phyloP scores from a whole-genome alignment of 768 basidiomycete genomes.

The Mycena filopes region DNA sequence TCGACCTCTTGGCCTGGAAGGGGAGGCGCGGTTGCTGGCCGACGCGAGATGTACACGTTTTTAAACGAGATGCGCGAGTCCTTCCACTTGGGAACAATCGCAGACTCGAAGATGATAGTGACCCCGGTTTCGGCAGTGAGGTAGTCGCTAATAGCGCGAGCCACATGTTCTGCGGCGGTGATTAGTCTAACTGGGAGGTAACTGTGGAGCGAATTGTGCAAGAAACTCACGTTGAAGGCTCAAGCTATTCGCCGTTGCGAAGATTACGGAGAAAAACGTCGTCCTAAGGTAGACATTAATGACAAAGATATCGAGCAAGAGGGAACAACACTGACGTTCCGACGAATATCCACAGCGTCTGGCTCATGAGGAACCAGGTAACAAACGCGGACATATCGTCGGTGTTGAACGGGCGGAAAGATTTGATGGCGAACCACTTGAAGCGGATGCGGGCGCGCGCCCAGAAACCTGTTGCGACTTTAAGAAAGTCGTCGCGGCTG shows the following conservation, averaged over 20 bases:
- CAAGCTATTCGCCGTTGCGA: slow-evolving; percentile 89
- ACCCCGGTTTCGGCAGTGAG: slow-evolving; percentile 94
- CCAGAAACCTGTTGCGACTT: slow-evolving; percentile 90
- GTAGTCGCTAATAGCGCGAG: slow-evolving; percentile 90
- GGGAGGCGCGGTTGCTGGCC: slow-evolving; percentile 54
- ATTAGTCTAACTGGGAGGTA: too few species aligned
- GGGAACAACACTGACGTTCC: slow-evolving; percentile 77
- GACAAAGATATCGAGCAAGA: background rate
- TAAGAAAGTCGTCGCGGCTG: slow-evolving; percentile 89
- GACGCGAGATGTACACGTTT: slow-evolving; percentile 93
- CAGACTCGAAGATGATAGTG: slow-evolving; percentile 95
- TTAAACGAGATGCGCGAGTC: slow-evolving; percentile 96
- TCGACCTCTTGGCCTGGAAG: slow-evolving; percentile 33
- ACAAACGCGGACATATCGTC: slow-evolving; percentile 98
- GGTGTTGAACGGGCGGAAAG: slow-evolving; percentile 93
- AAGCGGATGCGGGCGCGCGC: slow-evolving; percentile 90
- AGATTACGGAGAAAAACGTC: slow-evolving; percentile 94
- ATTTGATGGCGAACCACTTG: slow-evolving; percentile 96
- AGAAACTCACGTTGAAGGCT: slow-evolving; percentile 75
- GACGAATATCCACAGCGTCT: slow-evolving; percentile 94
- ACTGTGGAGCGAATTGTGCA: too few species aligned
- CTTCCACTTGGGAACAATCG: slow-evolving; percentile 98
- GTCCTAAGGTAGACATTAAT: slow-evolving; percentile 61
- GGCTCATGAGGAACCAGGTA: slow-evolving; percentile 96
- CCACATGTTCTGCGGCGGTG: slow-evolving; percentile 74